Base-by-base conservation (phyloP, 768 basidiomycete species). In the Lactarius tabidus region DNA sequence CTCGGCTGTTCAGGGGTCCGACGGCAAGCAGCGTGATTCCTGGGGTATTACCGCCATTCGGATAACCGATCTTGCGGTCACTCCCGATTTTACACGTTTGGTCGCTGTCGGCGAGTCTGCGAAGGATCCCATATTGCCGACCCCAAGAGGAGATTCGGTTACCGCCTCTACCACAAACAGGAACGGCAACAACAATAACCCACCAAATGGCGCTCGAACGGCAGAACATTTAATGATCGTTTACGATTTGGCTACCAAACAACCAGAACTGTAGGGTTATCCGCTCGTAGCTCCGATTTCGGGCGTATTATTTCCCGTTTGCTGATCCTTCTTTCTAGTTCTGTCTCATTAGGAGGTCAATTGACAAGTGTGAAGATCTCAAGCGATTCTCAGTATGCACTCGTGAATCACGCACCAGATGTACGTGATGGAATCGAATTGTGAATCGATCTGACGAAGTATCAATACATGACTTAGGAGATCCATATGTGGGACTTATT, bases 341-440 rank as follows among this genome's bases (percentile, higher is more conserved):
- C 86, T 45, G 81, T 86, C 64, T 80, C 80, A 39, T 75, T 90
- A 70, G 85, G 87, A 53, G 90, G 89, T 31, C 94, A 95, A 73
- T 79, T 95, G 52, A 95, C 93, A 33, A 94, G 92, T 74, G 87
- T 97, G 70, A 89, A 87, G 74, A 80, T 95, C 39, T 93, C 95
- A 18, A 80, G 83, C 60, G 89, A 98, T 77, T 96, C 93, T 36
- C 88, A 85, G 67, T 92, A 85, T 72, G 92, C 92, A 2, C 79
- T 98, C 60, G 84, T 98, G 67, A 96, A 89, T 72, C 90, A 91
- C 72, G 84, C 91, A 43, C 93, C 93, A 7, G 88, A 94, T 77
- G 93, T 93, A 74, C 82, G 87, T 41, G 15, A 41, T 62, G 45
- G 60, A 36, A 72, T 59, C 72, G 28, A 63, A 14, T 38, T 51